Evolutionary conservation across 768 basidiomycete species (phyloP), one percentile per base, ranked within the genome.

Genomic region (Hortiboletus flavorubellus): DNA sequence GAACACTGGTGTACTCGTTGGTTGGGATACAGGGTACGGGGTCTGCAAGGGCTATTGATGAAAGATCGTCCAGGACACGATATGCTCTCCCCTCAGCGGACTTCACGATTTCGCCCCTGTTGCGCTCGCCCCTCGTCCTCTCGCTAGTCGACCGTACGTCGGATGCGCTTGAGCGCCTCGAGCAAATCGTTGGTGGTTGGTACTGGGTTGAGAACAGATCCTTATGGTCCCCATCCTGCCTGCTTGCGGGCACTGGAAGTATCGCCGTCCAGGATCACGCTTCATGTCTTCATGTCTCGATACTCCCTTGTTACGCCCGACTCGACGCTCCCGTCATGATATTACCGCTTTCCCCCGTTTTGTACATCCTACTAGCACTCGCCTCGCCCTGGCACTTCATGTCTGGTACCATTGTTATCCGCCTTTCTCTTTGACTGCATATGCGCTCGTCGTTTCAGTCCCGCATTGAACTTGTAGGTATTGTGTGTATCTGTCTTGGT

Each of bases 111-210:
- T 43, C 38, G 64, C 40, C 59, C 60, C 44, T 15, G 54, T 53
- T 52, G 60, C 37, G 66, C 60, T 67, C 56, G 65, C 70, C 57
- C 57, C 53, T 52, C 60, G 68, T 57, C 60, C 59, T 59, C 59
- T 72, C 72, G 76, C 77, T 67, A 78, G 76, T 68, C 75, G 72
- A 65, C 45, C 59, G 65, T 8, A 37, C 55, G 59, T 48, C 51
- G 69, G 55, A 50, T 60, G 43, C 18, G 59, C 55, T 71, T 60
- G 66, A 69, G 67, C 56, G 61, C 57, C 61, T 52, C 3, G 63
- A 61, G 37, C 51, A 21, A 44, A 46, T 53, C 29, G 55, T 46
- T 50, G 59, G 46, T 49, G 59, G 26, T 53, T 45, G 58, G 41
- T 40, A 29, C 43, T 50, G 62, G 51, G 53, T 37, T 34, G n/a